These are phyloP conservation scores for Stropharia rugosoannulata DNA, from an alignment of 768 basidiomycete genomes.

Conservation along the genomic window DNA sequence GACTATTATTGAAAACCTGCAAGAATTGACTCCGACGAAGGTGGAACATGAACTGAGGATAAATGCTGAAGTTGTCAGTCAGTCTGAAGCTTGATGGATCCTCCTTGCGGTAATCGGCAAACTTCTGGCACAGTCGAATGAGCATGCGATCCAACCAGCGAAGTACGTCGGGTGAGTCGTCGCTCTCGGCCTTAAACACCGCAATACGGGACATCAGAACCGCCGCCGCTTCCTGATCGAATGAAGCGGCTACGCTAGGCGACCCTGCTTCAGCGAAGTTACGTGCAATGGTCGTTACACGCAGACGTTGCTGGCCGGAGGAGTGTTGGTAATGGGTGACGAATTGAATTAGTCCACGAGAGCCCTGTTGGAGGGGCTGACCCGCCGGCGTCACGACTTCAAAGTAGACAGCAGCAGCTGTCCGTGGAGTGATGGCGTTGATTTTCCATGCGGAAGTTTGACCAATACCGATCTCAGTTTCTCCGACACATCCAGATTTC, in stretches of 20 bases:
- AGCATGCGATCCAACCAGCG: slow-evolving; percentile 99
- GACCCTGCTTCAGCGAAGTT: slow-evolving; percentile 98
- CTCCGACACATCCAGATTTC: slow-evolving; percentile 94
- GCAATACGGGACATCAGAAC: slow-evolving; percentile 99
- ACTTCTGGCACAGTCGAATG: slow-evolving; percentile 97
- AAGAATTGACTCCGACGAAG: slow-evolving; percentile 95
- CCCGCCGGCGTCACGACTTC: slow-evolving; percentile 98
- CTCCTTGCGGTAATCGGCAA: slow-evolving; percentile 98
- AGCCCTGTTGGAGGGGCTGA: slow-evolving; percentile 85
- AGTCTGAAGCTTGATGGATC: slow-evolving; percentile 93
- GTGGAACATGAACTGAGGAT: slow-evolving; percentile 99
- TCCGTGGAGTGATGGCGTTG: slow-evolving; percentile 84
- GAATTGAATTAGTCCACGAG: slow-evolving; percentile 95
- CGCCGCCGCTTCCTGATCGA: slow-evolving; percentile 97
- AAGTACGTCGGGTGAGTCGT: slow-evolving; percentile 94
- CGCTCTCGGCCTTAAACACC: slow-evolving; percentile 98
- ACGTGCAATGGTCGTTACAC: slow-evolving; percentile 97
- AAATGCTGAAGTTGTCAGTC: slow-evolving; percentile 95
- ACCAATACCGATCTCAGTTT: slow-evolving; percentile 98
- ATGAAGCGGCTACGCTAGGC: slow-evolving; percentile 87
- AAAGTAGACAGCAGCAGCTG: slow-evolving; percentile 92
- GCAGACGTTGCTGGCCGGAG: slow-evolving; percentile 90
- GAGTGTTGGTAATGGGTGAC: slow-evolving; percentile 99
- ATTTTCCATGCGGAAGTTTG: slow-evolving; percentile 99
- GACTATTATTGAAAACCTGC: slow-evolving; percentile 99